phyloP scores from a whole-genome alignment of 2,329 filamentous ascomycete species.

The Fusarium falciforme region DNA sequence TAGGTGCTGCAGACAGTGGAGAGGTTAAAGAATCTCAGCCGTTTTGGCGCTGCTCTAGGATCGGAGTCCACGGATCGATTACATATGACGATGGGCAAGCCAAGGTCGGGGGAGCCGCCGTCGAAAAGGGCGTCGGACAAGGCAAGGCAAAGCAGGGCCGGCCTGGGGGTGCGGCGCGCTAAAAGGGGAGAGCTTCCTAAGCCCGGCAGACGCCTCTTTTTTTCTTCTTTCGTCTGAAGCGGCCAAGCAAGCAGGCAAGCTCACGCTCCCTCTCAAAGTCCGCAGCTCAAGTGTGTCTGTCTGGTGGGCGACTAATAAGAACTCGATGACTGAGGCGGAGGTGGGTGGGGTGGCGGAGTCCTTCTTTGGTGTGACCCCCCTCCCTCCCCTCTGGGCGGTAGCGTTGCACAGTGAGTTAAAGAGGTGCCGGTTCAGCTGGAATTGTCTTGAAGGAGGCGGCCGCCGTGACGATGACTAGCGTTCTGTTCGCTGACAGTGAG shows the following conservation, averaged over 20 bases:
- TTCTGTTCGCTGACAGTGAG: neutral
- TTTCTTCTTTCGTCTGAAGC: neutral
- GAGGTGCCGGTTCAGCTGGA: slow-evolving; percentile 4
- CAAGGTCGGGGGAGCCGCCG: slow-evolving; percentile 14
- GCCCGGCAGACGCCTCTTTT: slow-evolving; percentile 1
- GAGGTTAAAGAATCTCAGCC: slow-evolving; percentile 26
- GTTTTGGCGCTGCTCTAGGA: slow-evolving; percentile 33
- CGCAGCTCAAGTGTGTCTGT: neutral
- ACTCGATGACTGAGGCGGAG: slow-evolving; percentile 34
- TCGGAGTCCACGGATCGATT: slow-evolving; percentile 33
- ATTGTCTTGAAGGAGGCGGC: neutral
- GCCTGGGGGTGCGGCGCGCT: slow-evolving; percentile 18
- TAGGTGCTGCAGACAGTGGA: slow-evolving; percentile 12
- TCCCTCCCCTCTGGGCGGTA: neutral
- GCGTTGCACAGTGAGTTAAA: slow-evolving; percentile 4
- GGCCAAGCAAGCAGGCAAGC: neutral
- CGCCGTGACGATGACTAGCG: neutral
- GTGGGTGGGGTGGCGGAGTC: slow-evolving; percentile 37
- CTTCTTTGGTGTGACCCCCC: slow-evolving; percentile 30
- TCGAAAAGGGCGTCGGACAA: slow-evolving; percentile 1
- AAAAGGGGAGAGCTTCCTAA: slow-evolving; percentile 21
- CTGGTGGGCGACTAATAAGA: slow-evolving; percentile 10
- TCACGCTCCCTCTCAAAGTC: slow-evolving; percentile 5
- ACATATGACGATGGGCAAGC: slow-evolving; percentile 29
- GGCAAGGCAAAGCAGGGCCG: neutral